Conservation (phyloP, 225 moss, liverwort and hornwort species). For the Sphagnum tenellum region DNA sequence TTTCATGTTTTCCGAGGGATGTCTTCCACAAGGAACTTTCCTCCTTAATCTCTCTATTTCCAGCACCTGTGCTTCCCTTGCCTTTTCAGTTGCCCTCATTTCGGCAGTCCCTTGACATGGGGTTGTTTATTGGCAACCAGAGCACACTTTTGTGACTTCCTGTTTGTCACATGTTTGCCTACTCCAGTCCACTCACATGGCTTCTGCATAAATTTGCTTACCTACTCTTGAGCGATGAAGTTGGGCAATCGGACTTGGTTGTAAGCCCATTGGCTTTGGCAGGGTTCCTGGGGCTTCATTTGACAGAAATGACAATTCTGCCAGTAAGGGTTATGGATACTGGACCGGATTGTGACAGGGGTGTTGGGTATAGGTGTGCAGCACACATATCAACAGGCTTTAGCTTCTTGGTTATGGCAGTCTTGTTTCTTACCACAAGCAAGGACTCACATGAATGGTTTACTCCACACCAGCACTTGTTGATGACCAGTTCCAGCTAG, state of each 20-base stretch:
- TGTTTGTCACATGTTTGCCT: slow-evolving; percentile 36
- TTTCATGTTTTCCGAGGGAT: slow-evolving; percentile 37
- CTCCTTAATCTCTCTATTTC: slow-evolving; percentile 37
- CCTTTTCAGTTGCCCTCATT: slow-evolving; percentile 32
- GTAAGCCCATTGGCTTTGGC: slow-evolving; percentile 43
- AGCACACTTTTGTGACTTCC: slow-evolving; percentile 32
- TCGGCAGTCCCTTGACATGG: slow-evolving; percentile 16
- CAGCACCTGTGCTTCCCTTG: slow-evolving; percentile 23
- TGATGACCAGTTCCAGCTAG: slow-evolving; percentile 57
- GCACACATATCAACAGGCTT: slow-evolving; percentile 23
- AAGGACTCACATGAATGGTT: slow-evolving; percentile 26
- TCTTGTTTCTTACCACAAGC: slow-evolving; percentile 22
- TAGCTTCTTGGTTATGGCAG: slow-evolving; percentile 15
- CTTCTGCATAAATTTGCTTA: slow-evolving; percentile 30
- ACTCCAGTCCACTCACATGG: slow-evolving; percentile 42
- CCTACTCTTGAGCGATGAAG: slow-evolving; percentile 34
- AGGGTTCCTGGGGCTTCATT: slow-evolving; percentile 47
- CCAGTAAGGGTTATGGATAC: slow-evolving; percentile 46
- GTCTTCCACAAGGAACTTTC: slow-evolving; percentile 29
- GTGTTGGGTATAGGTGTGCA: slow-evolving; percentile 35
- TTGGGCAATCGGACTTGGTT: slow-evolving; percentile 33
- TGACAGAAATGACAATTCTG: slow-evolving; percentile 39
- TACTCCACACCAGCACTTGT: slow-evolving; percentile 33
- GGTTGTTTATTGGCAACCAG: slow-evolving; percentile 11
- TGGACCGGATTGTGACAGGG: slow-evolving; percentile 44